Percentiles rank a stretch among this genome's conserved stretches.
phyloP scores from a whole-genome alignment of 148 eudicot species.

The Rhododendron henanense region DNA sequence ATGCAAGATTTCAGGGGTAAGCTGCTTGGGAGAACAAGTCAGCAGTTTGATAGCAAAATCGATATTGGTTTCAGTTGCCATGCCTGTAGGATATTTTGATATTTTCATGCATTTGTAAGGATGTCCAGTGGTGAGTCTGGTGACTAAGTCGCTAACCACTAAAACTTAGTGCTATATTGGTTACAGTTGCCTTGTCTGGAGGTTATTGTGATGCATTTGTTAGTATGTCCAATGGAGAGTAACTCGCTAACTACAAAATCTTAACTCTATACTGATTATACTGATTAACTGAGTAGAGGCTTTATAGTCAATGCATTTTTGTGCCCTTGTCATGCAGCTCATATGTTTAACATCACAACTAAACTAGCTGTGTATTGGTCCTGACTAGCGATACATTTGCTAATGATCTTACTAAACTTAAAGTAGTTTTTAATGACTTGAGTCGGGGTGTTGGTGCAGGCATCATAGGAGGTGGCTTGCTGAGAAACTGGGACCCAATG shows the following conservation, averaged over 20 bases:
- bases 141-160: neutral
- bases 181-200: neutral
- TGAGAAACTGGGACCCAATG: conserved; percentile 71
- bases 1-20: neutral
- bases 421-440: neutral
- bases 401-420: neutral
- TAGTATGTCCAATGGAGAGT: neutral
- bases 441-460: conserved; percentile 42
- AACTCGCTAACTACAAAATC: neutral
- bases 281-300: neutral
- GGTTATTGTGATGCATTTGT: neutral
- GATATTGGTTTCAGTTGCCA: neutral
- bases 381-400: neutral
- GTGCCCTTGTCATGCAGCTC: neutral
- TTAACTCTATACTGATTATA: neutral
- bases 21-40: neutral
- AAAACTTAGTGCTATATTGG: neutral
- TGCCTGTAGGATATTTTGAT: neutral
- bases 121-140: neutral
- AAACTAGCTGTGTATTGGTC: neutral
- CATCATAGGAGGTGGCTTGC: conserved; percentile 99
- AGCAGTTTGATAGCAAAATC: neutral
- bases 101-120: neutral
- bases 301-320: neutral
- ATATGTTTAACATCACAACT: neutral